Conservation (phyloP, 1,139 yeast genomes). For the Magnusiomyces sp. region DNA sequence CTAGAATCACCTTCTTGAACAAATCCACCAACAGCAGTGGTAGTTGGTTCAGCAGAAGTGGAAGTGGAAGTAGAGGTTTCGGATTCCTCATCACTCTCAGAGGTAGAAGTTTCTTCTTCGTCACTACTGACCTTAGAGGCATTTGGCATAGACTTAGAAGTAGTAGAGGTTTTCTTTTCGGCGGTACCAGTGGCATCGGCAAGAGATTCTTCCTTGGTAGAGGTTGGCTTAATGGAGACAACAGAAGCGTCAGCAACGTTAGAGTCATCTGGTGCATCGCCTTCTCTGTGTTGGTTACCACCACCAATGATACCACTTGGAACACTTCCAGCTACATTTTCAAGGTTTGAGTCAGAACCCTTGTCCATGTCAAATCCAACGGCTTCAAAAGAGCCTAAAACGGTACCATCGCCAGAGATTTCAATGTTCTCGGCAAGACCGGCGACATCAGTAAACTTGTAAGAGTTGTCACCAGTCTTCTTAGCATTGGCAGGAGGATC, state of each 20-base stretch:
- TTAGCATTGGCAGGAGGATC: conserved; percentile 51
- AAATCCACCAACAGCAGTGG: background rate
- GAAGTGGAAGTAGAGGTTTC: background rate
- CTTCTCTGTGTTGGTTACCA: background rate
- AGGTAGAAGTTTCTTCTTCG: background rate
- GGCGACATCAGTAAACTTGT: conserved; percentile 43
- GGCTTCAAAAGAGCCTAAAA: conserved; percentile 51
- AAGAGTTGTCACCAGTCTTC: conserved; percentile 46
- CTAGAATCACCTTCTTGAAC: background rate
- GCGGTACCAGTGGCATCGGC: conserved; percentile 10
- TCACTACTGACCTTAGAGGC: background rate
- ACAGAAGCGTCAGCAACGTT: conserved; percentile 13
- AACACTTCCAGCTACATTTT: conserved; percentile 4
- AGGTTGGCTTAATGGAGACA: conserved; percentile 12
- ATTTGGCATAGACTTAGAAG: background rate
- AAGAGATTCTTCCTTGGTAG: conserved; percentile 7
- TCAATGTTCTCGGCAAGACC: conserved; percentile 43
- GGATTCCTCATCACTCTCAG: background rate
- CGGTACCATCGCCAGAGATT: conserved; percentile 52
- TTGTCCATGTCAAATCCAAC: conserved; percentile 55
- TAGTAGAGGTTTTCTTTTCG: background rate
- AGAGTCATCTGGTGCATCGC: background rate
- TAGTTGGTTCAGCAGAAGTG: background rate
- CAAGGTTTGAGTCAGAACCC: conserved; percentile 15
- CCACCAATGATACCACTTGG: conserved; percentile 5